Percentiles rank a stretch among this genome's conserved stretches.
Evolutionary conservation across 345 rosid species (phyloP).

Genomic region (Zanthoxylum bungeanum): DNA sequence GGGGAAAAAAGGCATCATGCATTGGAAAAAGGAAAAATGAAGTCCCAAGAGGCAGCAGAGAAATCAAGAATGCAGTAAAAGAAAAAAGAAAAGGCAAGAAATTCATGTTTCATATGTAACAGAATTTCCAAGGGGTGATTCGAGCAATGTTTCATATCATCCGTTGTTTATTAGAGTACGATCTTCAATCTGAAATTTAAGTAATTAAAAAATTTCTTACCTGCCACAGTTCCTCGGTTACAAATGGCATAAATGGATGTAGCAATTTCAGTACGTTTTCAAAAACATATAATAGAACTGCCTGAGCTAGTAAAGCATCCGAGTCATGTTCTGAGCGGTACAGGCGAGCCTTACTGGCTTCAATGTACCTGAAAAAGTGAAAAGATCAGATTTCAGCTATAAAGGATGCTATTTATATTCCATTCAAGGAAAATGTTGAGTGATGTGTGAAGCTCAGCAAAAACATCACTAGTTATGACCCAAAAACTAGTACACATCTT

Average conservation of each 20-base stretch:
- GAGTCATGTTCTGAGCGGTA: constrained; percentile 53
- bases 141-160: not conserved
- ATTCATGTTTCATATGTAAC: not conserved
- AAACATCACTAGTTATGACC: not conserved
- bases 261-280: constrained; percentile 80
- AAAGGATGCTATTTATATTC: not conserved
- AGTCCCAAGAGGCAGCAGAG: not conserved
- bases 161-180: not conserved
- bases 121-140: not conserved
- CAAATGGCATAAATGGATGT: constrained; percentile 99
- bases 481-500: not conserved
- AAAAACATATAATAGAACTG: constrained; percentile 82
- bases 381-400: constrained; percentile 19
- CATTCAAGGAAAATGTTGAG: not conserved
- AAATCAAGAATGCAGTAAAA: not conserved
- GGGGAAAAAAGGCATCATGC: not conserved
- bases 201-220: constrained; percentile 27
- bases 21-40: not conserved
- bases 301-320: constrained; percentile 60
- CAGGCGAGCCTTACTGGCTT: constrained; percentile 91
- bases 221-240: constrained; percentile 98
- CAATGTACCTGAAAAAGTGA: constrained; percentile 65
- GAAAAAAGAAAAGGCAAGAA: not conserved
- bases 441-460: not conserved
- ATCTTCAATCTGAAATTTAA: no score